These are phyloP conservation scores for Aleurites moluccanus DNA, from an alignment of 441 rosid genomes.

Conservation along the genomic window DNA sequence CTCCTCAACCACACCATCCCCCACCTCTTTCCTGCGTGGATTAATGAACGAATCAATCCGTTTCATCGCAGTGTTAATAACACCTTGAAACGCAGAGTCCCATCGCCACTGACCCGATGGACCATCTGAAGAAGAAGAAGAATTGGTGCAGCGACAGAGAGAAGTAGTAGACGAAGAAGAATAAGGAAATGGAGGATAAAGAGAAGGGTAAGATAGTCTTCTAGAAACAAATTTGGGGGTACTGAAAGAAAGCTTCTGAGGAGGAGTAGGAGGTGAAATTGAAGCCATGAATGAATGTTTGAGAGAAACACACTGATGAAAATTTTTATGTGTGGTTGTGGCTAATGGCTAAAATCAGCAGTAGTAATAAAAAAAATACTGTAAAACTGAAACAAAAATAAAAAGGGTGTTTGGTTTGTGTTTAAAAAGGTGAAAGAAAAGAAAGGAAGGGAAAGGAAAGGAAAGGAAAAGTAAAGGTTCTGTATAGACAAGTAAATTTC, in stretches of 20 bases:
- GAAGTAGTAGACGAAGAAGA: constrained; percentile 22
- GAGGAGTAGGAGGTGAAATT: constrained; percentile 48
- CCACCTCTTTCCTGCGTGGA: constrained; percentile 25
- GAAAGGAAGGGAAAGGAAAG: too few species aligned
- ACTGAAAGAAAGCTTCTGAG: constrained; percentile 47
- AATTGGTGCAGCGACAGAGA: constrained; percentile 53
- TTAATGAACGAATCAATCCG: constrained; percentile 56
- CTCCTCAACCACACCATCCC: constrained; percentile 14
- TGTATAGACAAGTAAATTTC: too few species aligned
- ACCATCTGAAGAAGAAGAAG: constrained; percentile 32
- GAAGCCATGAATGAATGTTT: constrained; percentile 46
- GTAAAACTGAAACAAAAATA: not conserved
- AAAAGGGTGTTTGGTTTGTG: not conserved
- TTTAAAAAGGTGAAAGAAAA: too few species aligned
- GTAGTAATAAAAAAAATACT: not conserved
- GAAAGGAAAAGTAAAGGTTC: too few species aligned
- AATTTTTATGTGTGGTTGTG: too few species aligned
- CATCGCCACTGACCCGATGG: constrained; percentile 40
- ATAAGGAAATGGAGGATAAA: constrained; percentile 11
- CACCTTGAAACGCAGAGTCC: constrained; percentile 60
- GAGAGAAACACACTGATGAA: too few species aligned
- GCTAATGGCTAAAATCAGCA: not conserved
- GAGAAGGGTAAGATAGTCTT: constrained; percentile 44
- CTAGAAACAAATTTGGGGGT: constrained; percentile 27
- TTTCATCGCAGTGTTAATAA: constrained; percentile 48